A percentile compares a stretch with the other conserved stretches of the same genome.
phyloP scores from a whole-genome alignment of 768 basidiomycete species.

The Trametes gibbosa region DNA sequence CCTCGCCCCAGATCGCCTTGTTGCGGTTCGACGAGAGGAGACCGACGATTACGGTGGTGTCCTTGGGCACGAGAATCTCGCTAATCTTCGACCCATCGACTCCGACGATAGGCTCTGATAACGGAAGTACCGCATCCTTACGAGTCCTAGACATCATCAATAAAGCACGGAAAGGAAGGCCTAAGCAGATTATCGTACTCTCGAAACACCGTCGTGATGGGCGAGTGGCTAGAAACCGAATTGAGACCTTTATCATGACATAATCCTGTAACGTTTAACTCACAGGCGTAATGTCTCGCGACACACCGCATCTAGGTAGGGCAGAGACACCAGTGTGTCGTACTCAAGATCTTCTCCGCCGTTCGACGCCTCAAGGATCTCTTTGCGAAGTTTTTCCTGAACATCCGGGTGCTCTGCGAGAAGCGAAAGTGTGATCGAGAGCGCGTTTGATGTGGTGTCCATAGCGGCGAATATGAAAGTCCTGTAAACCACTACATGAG shows the following conservation, averaged over 20 bases:
- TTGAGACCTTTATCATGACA: neutral
- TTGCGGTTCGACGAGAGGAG: constrained; percentile 23
- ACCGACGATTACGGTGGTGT: constrained; percentile 19
- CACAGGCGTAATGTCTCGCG: constrained; percentile 14
- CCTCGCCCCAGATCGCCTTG: constrained; percentile 23
- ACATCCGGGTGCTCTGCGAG: constrained; percentile 8
- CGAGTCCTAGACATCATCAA: constrained; percentile 29
- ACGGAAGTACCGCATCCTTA: constrained; percentile 19
- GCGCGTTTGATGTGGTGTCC: constrained; percentile 17
- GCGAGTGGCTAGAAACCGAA: constrained; percentile 38
- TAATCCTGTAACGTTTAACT: neutral
- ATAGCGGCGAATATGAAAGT: constrained; percentile 13
- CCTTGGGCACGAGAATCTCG: constrained; percentile 15
- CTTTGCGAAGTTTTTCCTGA: constrained; percentile 15
- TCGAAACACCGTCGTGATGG: constrained; percentile 39
- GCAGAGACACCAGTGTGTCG: constrained; percentile 10
- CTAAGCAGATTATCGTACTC: constrained; percentile 19
- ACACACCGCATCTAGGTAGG: constrained; percentile 8
- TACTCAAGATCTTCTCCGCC: neutral
- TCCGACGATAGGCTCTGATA: constrained; percentile 9
- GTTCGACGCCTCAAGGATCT: constrained; percentile 3
- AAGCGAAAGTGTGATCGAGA: constrained; percentile 2
- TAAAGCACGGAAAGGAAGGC: neutral
- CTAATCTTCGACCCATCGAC: constrained; percentile 8
- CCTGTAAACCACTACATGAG: neutral